These are phyloP conservation scores for Yamadazyma philogaea DNA, from an alignment of 805 yeast genomes.

Conservation along the genomic window DNA sequence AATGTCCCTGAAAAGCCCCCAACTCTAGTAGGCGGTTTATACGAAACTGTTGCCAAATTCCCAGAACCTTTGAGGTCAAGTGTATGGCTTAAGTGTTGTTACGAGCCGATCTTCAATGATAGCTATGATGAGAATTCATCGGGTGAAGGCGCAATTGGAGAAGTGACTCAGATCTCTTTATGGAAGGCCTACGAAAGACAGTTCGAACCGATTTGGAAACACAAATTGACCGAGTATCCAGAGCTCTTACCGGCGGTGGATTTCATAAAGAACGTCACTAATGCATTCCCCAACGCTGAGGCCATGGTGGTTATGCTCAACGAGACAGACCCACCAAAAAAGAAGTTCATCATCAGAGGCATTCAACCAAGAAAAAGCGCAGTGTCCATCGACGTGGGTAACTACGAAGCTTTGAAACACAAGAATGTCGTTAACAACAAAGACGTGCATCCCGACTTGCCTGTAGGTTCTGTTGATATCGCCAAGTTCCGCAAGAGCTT, in stretches of 20 bases:
- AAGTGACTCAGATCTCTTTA: constrained; percentile 89
- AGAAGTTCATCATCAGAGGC: constrained; percentile 89
- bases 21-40: constrained; percentile 49
- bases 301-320: constrained; percentile 85
- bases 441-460: constrained; percentile 16
- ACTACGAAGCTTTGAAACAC: constrained; percentile 40
- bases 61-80: constrained; percentile 91
- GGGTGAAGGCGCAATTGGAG: constrained; percentile 45
- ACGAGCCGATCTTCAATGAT: constrained; percentile 53
- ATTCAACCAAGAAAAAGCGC: constrained; percentile 77
- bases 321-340: constrained; percentile 44
- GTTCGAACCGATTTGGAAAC: constrained; percentile 64
- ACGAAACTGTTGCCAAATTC: constrained; percentile 57
- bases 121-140: constrained; percentile 12
- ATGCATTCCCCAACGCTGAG: constrained; percentile 81
- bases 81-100: constrained; percentile 90
- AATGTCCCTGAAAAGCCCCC: constrained; percentile 67
- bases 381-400: constrained; percentile 44
- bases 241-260: constrained; percentile 87
- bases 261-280: constrained; percentile 89
- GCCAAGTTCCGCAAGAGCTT: constrained; percentile 31
- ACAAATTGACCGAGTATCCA: constrained; percentile 26
- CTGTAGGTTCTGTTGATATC: constrained; percentile 37
- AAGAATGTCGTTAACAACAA: constrained; percentile 7
- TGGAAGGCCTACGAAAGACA: constrained; percentile 95